Percentiles rank a stretch among this genome's conserved stretches.
phyloP scores from a whole-genome alignment of 768 basidiomycete species.

The Panaeolus papilionaceus region DNA sequence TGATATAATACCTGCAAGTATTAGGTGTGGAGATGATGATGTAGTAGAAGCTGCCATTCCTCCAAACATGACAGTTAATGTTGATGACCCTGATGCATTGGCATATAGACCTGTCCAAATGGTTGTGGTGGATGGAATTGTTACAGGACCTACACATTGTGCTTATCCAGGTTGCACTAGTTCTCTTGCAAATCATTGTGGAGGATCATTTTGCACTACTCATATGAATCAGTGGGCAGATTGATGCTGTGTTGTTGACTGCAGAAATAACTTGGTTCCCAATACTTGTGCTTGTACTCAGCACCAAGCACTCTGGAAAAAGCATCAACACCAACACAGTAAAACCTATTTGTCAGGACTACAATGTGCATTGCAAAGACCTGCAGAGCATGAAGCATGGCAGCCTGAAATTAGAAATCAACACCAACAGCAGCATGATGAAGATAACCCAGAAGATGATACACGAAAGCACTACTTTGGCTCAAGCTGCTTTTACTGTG shows the following conservation, averaged over 20 bases:
- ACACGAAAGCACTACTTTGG: slow-evolving; percentile 26
- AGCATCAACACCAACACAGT: slow-evolving; percentile 14
- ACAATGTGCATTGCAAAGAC: slow-evolving; percentile 21
- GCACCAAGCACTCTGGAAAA: slow-evolving; percentile 10
- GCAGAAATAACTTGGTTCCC: not conserved
- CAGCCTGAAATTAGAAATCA: slow-evolving; percentile 12
- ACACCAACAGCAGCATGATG: slow-evolving; percentile 24
- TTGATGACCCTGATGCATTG: not conserved
- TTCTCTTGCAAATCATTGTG: slow-evolving; percentile 20
- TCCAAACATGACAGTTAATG: slow-evolving; percentile 20
- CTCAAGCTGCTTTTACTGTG: slow-evolving; percentile 31
- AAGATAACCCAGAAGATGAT: slow-evolving; percentile 14
- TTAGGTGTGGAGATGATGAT: not conserved
- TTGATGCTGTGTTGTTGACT: slow-evolving; percentile 13
- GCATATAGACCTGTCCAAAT: too few species aligned
- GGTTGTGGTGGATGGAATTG: too few species aligned
- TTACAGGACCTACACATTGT: slow-evolving; percentile 19
- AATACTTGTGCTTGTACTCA: slow-evolving; percentile 14
- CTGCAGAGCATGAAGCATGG: slow-evolving; percentile 24
- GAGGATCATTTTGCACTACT: slow-evolving; percentile 21
- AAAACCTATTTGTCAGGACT: slow-evolving; percentile 17
- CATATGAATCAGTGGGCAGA: slow-evolving; percentile 27
- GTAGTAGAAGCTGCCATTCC: not conserved
- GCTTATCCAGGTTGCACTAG: slow-evolving; percentile 21
- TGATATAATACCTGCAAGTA: too few species aligned